These are phyloP conservation scores for Calonectria multiphialidica DNA, from an alignment of 2,329 filamentous ascomycete species.

Conservation along the genomic window DNA sequence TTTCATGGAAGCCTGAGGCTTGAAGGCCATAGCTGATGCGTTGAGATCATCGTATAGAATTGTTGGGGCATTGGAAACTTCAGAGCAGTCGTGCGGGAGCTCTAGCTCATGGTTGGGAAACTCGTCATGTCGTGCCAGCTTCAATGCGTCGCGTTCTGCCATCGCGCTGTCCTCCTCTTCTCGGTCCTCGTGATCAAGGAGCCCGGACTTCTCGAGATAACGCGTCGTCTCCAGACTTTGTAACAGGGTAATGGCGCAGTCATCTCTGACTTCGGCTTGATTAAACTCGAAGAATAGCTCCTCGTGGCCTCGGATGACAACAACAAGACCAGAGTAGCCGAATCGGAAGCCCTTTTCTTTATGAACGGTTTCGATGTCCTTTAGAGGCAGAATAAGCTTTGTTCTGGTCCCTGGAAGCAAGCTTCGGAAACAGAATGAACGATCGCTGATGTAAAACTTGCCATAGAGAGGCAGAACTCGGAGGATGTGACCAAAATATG, in stretches of 20 bases:
- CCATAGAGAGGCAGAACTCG: constrained; percentile 92
- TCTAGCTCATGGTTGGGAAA: constrained; percentile 63
- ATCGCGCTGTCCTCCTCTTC: constrained; percentile 80
- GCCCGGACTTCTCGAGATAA: constrained; percentile 76
- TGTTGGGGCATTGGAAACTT: constrained; percentile 71
- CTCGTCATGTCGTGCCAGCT: constrained; percentile 75
- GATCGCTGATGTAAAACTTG: constrained; percentile 94
- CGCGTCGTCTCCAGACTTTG: constrained; percentile 80
- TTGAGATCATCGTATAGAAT: constrained; percentile 91
- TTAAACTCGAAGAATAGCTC: constrained; percentile 97
- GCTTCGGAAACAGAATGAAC: constrained; percentile 92
- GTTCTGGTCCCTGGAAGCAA: constrained; percentile 89
- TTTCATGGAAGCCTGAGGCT: constrained; percentile 81
- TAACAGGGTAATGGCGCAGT: constrained; percentile 86
- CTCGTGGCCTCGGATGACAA: constrained; percentile 95
- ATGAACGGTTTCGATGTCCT: constrained; percentile 91
- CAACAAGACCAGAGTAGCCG: constrained; percentile 88
- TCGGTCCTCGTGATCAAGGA: constrained; percentile 76
- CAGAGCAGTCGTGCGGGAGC: constrained; percentile 60
- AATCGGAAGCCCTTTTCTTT: constrained; percentile 97
- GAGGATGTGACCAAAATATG: constrained; percentile 93
- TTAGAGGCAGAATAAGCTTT: constrained; percentile 90
- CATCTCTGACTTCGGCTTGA: constrained; percentile 82
- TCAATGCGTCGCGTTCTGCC: constrained; percentile 83
- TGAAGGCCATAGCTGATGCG: constrained; percentile 91